These are phyloP conservation scores for Penicillium coffeae DNA, from an alignment of 495 filamentous ascomycete species.

Conservation along the genomic window DNA sequence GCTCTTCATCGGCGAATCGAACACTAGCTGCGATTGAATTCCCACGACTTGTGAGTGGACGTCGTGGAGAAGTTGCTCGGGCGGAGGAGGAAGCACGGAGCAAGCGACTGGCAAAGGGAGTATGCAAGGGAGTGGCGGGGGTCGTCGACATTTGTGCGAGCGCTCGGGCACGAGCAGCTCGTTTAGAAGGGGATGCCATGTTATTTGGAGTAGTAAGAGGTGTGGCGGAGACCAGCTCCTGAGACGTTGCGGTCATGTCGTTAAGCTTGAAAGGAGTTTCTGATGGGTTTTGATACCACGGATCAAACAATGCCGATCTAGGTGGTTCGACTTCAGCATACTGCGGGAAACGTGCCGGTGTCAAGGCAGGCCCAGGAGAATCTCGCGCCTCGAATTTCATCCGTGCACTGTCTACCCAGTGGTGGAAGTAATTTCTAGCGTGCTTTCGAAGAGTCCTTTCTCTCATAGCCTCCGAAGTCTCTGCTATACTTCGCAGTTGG, in stretches of 20 bases:
- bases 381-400: constrained; percentile 34
- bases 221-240: constrained; percentile 30
- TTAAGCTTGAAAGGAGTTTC: constrained; percentile 49
- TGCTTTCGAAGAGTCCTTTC: constrained; percentile 54
- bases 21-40: constrained; percentile 39
- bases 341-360: constrained; percentile 28
- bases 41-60: constrained; percentile 28
- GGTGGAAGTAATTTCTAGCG: constrained; percentile 52
- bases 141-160: constrained; percentile 52
- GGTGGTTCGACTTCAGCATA: constrained; percentile 22
- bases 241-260: constrained; percentile 35
- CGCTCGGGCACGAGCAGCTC: constrained; percentile 49
- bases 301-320: constrained; percentile 39
- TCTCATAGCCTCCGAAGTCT: constrained; percentile 52
- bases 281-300: constrained; percentile 34
- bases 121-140: constrained; percentile 44
- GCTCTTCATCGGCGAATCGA: constrained; percentile 43
- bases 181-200: constrained; percentile 55
- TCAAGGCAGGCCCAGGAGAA: constrained; percentile 30
- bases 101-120: constrained; percentile 44
- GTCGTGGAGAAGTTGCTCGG: constrained; percentile 25
- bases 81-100: constrained; percentile 32
- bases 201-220: constrained; percentile 51
- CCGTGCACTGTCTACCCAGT: constrained; percentile 53
- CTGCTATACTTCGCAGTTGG: constrained; percentile 40